Conservation (phyloP, 2,329 filamentous ascomycete species). For the Colletotrichum incanum region DNA sequence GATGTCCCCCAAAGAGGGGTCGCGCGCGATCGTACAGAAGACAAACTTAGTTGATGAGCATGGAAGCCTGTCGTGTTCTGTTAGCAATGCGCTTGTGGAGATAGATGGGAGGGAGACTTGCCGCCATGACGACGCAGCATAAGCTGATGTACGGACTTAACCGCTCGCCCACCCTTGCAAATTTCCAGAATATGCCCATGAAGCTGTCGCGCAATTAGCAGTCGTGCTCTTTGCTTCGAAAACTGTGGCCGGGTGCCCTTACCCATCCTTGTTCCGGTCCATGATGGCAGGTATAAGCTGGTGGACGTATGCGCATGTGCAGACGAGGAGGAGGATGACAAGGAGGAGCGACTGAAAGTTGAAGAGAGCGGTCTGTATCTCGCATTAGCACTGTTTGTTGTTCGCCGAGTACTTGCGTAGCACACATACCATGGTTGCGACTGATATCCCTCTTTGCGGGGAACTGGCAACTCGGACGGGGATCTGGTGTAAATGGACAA, state of each 20-base stretch:
- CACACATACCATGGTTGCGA: slow-evolving; percentile 47
- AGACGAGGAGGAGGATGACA: slow-evolving; percentile 94
- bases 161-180: slow-evolving; percentile 90
- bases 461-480: slow-evolving; percentile 23
- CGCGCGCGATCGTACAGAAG: slow-evolving; percentile 15
- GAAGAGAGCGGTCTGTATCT: slow-evolving; percentile 88
- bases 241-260: slow-evolving; percentile 50
- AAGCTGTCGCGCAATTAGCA: slow-evolving; percentile 63
- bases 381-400: slow-evolving; percentile 25
- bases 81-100: neutral
- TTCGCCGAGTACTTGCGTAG: neutral
- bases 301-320: slow-evolving; percentile 95
- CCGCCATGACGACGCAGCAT: slow-evolving; percentile 95
- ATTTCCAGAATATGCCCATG: slow-evolving; percentile 96
- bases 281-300: slow-evolving; percentile 90
- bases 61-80: slow-evolving; percentile 23
- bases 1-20: slow-evolving; percentile 8
- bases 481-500: slow-evolving; percentile 25
- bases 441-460: slow-evolving; percentile 28
- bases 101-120: slow-evolving; percentile 60
- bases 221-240: slow-evolving; percentile 29
- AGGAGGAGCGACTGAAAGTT: slow-evolving; percentile 98
- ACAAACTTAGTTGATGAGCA: slow-evolving; percentile 30
- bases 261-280: slow-evolving; percentile 95
- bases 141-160: slow-evolving; percentile 96